Base-by-base conservation (phyloP, 1,139 yeast species). In the Hemisphaericaspora lyxosophila region DNA sequence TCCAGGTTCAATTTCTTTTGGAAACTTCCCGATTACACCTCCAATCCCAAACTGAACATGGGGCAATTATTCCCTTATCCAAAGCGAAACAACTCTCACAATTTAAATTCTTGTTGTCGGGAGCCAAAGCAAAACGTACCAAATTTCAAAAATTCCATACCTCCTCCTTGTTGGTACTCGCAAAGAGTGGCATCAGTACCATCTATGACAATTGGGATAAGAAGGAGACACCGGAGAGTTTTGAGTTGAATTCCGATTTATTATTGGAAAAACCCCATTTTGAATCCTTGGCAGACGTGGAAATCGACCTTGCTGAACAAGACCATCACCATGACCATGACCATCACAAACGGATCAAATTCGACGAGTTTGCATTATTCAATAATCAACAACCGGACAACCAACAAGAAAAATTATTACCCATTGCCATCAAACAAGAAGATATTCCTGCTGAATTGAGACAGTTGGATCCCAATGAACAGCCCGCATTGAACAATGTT, bases 101-200 rank as follows among this genome's bases (percentile, higher is more conserved):
- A 1, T 70, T 94, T 34, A 66, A 73, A 30, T 75, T 84, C 45
- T 75, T 83, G 1, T 63, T 90, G 34, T 84, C 97, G 1, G 98
- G 98, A 47, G 87, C 92, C 35, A 80, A 82, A 49, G 97, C 96
- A 5, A 85, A 83, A 55, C 73, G 94, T 56, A 90, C 98, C 3
- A 87, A 86, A 57, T 86, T 68, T 55, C 99, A 92, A 61, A 74
- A 73, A 33, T 74, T 70, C 34, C 79, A 82, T 18, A 77, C 85
- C 12, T 76, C 96, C 0, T 80, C 88, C 33, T 73, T 92, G 47
- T 75, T 90, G n/a, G 77, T 89, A 22, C 64, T 90, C 26, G 97
- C 97, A 1, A 77, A 77, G 48, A 78, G 84, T 45, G 53, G 59
- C 22, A 57, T 67, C 53, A 12, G 48, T 23, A 54, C 65, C 31